Percentiles rank a stretch among this genome's conserved stretches.
Conservation (phyloP, 2,329 filamentous ascomycete species). For the Penicillium sp. region DNA sequence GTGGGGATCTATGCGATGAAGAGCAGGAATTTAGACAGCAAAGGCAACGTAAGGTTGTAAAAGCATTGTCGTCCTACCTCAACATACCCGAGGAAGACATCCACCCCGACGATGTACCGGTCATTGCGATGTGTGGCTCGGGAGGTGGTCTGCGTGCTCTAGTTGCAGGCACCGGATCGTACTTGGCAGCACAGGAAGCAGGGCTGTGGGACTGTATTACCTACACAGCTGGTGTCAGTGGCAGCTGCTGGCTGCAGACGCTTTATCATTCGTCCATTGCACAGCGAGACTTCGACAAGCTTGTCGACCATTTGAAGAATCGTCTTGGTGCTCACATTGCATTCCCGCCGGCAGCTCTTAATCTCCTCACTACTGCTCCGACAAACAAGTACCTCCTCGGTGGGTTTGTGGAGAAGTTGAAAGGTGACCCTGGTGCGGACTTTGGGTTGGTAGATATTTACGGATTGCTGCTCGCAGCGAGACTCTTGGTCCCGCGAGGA, state of each 20-base stretch:
- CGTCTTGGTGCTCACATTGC: slow-evolving; percentile 82
- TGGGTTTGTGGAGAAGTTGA: slow-evolving; percentile 83
- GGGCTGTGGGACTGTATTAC: slow-evolving; percentile 89
- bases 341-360: slow-evolving; percentile 75
- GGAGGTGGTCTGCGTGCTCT: slow-evolving; percentile 83
- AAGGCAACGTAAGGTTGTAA: slow-evolving; percentile 58
- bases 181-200: slow-evolving; percentile 72
- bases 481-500: slow-evolving; percentile 76
- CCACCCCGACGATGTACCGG: slow-evolving; percentile 85
- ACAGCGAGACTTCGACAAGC: slow-evolving; percentile 54
- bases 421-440: slow-evolving; percentile 66
- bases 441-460: slow-evolving; percentile 93
- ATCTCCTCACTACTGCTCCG: slow-evolving; percentile 72
- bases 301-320: slow-evolving; percentile 78
- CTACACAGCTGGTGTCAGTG: slow-evolving; percentile 90
- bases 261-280: slow-evolving; percentile 76
- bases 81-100: slow-evolving; percentile 67
- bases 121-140: slow-evolving; percentile 88
- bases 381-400: slow-evolving; percentile 87
- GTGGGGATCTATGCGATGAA: slow-evolving; percentile 68
- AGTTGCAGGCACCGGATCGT: slow-evolving; percentile 80
- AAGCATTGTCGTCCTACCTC: slow-evolving; percentile 73
- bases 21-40: slow-evolving; percentile 66
- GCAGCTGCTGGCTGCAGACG: slow-evolving; percentile 88
- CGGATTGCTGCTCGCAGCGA: slow-evolving; percentile 71